Evolutionary conservation across 805 yeast species (phyloP), one percentile per base, ranked within the genome.

Genomic region (Pichia nanzhaoensis): DNA sequence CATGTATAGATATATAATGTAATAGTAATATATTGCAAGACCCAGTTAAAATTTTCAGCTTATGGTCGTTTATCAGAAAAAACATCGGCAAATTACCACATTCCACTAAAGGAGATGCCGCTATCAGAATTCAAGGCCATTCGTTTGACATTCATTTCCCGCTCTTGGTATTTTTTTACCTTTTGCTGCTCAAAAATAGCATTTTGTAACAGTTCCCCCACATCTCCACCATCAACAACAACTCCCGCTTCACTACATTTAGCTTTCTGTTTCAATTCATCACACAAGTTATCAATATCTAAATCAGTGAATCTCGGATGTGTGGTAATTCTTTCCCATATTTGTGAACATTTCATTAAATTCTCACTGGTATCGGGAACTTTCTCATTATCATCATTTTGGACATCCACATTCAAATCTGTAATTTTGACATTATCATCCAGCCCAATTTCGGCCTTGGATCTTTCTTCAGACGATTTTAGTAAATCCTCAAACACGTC

Each of bases 211-310:
- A 75, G 57, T 33, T 70, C 67, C 53, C 84, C 83, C 24, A 93
- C 91, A 59, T 91, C 97, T 32, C 73, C 67, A 46, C 84, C 82
- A 50, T 85, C 81, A 27, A 93, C 78, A 27, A 93, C 95, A 28
- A 84, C 97, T 16, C 99, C 99, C 45, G 73, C 69, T 59, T 91
- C 97, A 13, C 95, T 83, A 69, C 99, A 93, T 66, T 88, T 89
- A 10, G 98, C 99, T 73, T 91, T 93, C 33, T 81, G 66, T 65
- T 91, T 85, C 60, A 93, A 73, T 67, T 93, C 99, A 37, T 68
- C 61, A 73, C 99, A 93, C 61, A 93, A 74, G 2, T 96, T 95
- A 60, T 91, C 97, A 52, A 93, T 90, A 63, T 93, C 99, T 43
- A 93, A 72, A 48, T 90, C 96, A 5, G 93, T 80, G 64, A 90